A percentile compares a stretch with the other conserved stretches of the same genome.
Conservation (phyloP, 2,329 filamentous ascomycete species). For the Exophiala xenobiotica region DNA sequence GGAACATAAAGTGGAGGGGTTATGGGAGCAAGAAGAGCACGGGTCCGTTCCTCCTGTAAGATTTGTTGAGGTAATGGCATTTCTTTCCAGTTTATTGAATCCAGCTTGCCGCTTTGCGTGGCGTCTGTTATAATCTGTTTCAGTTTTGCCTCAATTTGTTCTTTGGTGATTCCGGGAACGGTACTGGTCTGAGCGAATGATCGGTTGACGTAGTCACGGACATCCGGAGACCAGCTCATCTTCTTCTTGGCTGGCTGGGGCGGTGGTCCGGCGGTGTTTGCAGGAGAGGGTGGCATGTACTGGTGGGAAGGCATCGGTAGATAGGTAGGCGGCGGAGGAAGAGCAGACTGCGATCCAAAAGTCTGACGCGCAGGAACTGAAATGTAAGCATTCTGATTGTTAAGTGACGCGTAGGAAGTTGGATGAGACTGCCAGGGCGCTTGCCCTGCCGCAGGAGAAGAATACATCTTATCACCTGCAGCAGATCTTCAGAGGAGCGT, state of each 20-base stretch:
- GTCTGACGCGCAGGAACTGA: conserved; percentile 63
- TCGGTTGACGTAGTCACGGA: conserved; percentile 83
- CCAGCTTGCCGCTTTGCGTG: conserved; percentile 70
- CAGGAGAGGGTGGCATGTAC: conserved; percentile 33
- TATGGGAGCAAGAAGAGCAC: conserved; percentile 28
- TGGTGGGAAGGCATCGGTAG: conserved; percentile 25
- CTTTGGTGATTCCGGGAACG: conserved; percentile 59
- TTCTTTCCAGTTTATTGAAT: conserved; percentile 75
- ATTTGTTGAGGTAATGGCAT: conserved; percentile 83
- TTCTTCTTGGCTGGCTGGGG: conserved; percentile 52
- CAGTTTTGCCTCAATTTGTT: conserved; percentile 79
- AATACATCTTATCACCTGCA: conserved; percentile 27
- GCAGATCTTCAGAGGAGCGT: neutral
- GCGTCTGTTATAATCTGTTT: conserved; percentile 82
- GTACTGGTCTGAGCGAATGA: conserved; percentile 77
- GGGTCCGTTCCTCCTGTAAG: conserved; percentile 67
- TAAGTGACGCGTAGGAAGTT: conserved; percentile 21
- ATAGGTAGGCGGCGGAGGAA: conserved; percentile 32
- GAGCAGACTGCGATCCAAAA: conserved; percentile 45
- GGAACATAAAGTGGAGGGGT: conserved; percentile 27
- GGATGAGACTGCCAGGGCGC: conserved; percentile 26
- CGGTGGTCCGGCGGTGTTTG: conserved; percentile 32
- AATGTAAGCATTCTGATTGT: conserved; percentile 57
- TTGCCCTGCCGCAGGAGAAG: conserved; percentile 20
- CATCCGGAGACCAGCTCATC: conserved; percentile 77